Evolutionary conservation across 2,329 filamentous ascomycete genomes (phyloP).

Genomic region (Aaosphaeria pasadenensis): DNA sequence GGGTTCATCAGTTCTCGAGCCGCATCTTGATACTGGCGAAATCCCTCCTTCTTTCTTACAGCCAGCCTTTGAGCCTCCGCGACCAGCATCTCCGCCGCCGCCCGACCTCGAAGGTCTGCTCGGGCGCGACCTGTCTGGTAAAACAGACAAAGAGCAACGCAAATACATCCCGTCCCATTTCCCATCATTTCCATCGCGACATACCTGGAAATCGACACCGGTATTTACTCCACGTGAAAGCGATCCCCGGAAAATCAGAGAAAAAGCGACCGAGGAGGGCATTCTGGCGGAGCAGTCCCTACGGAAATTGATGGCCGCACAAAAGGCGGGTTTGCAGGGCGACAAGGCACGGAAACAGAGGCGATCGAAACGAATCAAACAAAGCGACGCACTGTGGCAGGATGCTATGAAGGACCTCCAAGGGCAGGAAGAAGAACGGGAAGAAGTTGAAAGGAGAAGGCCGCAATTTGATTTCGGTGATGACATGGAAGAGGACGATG

Average conservation of each 20-base stretch:
- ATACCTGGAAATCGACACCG: conserved; percentile 61
- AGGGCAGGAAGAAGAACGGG: conserved; percentile 36
- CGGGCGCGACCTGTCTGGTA: conserved; percentile 50
- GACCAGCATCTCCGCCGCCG: conserved; percentile 38
- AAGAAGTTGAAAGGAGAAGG: conserved; percentile 18
- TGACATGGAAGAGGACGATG: conserved; percentile 17
- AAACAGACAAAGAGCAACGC: conserved; percentile 45
- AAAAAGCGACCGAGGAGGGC: conserved; percentile 64
- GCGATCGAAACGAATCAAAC: conserved; percentile 36
- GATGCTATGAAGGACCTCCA: conserved; percentile 54
- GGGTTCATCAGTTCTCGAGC: conserved; percentile 37
- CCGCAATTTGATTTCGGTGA: conserved; percentile 10
- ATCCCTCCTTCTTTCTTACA: conserved; percentile 32
- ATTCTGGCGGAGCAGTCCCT: conserved; percentile 64
- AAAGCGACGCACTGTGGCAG: conserved; percentile 54
- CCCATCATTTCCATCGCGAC: conserved; percentile 60
- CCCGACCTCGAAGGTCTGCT: conserved; percentile 49
- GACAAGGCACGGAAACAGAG: conserved; percentile 36
- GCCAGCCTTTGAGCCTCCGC: conserved; percentile 42
- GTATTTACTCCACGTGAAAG: conserved; percentile 58
- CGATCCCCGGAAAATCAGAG: conserved; percentile 58
- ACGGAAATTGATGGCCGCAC: conserved; percentile 54
- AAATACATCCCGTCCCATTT: conserved; percentile 60
- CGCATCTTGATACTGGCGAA: conserved; percentile 42
- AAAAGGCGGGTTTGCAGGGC: conserved; percentile 45